These are phyloP conservation scores for Boletus subcaerulescens DNA, from an alignment of 768 basidiomycete genomes.

Conservation along the genomic window DNA sequence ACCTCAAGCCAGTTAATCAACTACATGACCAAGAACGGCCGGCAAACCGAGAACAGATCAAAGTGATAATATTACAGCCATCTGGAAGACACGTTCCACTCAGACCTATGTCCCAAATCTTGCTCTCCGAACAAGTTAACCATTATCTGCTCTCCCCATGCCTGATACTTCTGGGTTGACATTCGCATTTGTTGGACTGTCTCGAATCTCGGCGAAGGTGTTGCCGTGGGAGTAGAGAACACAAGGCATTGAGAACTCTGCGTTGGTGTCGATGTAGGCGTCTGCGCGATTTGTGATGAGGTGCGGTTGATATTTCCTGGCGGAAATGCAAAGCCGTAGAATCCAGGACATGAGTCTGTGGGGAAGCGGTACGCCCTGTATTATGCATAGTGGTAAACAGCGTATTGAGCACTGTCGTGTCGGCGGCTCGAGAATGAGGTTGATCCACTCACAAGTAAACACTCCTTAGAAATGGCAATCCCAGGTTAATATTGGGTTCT, in stretches of 20 bases:
- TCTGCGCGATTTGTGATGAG: conserved; percentile 17
- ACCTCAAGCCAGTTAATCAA: too few relatives aligned
- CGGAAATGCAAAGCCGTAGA: conserved; percentile 27
- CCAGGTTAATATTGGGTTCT: conserved; percentile 2
- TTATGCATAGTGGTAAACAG: not conserved
- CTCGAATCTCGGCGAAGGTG: conserved; percentile 13
- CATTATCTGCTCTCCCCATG: conserved; percentile 11
- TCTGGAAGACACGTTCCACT: conserved; percentile 12
- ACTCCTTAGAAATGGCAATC: conserved; percentile 17
- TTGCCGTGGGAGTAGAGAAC: conserved; percentile 11
- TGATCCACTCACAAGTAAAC: conserved; percentile 15
- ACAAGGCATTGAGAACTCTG: conserved; percentile 14
- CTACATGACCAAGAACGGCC: too few relatives aligned
- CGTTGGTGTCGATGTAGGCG: conserved; percentile 16
- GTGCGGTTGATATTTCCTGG: conserved; percentile 23
- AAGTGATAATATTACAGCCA: not conserved
- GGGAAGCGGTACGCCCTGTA: conserved; percentile 29
- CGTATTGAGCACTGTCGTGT: not conserved
- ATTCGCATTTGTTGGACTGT: conserved; percentile 13
- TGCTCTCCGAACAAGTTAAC: conserved; percentile 8
- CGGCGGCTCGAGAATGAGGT: too few relatives aligned
- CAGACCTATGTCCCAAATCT: not conserved
- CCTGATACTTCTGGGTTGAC: conserved; percentile 11
- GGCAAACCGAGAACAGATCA: too few relatives aligned
- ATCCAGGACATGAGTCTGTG: conserved; percentile 26